Evolutionary conservation across 441 rosid genomes (phyloP).

Genomic region (Breynia disticha): DNA sequence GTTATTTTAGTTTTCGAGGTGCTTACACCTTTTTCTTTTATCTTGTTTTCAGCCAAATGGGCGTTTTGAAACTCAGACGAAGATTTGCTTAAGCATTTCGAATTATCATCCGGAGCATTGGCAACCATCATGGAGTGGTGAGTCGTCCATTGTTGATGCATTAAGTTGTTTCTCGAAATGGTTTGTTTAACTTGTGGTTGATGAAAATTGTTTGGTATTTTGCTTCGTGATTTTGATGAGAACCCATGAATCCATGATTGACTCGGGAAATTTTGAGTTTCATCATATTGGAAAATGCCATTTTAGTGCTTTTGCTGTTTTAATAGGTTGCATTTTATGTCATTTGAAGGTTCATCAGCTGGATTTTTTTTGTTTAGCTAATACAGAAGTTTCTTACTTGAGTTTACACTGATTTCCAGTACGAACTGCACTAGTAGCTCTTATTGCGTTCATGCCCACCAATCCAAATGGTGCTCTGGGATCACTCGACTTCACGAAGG

Average conservation of each 20-base stretch:
- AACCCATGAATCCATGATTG: no score
- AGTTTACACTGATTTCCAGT: conserved; percentile 35
- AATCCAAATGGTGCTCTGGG: conserved; percentile 89
- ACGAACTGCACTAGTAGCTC: conserved; percentile 86
- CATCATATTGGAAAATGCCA: no score
- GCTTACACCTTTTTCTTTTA: conserved; percentile 10
- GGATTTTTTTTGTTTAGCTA: no score
- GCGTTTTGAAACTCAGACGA: conserved; percentile 89
- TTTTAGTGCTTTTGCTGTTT: no score
- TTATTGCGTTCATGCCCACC: conserved; percentile 96
- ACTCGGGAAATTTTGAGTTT: no score
- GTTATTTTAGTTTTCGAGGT: background rate
- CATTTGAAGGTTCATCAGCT: no score
- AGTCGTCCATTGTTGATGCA: conserved; percentile 3
- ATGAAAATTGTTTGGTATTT: background rate
- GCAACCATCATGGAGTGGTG: conserved; percentile 99
- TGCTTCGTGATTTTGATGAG: background rate
- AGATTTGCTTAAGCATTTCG: conserved; percentile 93
- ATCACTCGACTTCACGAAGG: conserved; percentile 82
- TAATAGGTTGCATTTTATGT: no score
- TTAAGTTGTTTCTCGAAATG: background rate
- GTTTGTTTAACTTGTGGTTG: background rate
- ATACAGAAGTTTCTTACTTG: background rate
- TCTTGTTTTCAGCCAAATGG: conserved; percentile 70
- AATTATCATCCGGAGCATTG: conserved; percentile 99